Conservation (phyloP, 768 basidiomycete species). For the Hortiboletus campestris region DNA sequence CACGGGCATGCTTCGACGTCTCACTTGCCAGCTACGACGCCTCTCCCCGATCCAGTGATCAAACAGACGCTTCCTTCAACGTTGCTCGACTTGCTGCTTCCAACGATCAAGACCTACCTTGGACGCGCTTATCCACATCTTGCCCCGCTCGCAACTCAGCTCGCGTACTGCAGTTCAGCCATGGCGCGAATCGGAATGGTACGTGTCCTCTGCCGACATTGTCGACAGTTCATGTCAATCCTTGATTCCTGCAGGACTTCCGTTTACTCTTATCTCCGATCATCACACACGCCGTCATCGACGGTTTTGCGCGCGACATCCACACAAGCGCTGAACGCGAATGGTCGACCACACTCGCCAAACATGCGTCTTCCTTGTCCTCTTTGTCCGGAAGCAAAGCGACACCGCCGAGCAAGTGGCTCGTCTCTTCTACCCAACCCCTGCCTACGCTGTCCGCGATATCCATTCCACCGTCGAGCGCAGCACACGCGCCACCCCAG, state of each 20-base stretch:
- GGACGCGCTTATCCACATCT: conserved; percentile 57
- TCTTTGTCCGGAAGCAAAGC: conserved; percentile 11
- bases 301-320: conserved; percentile 50
- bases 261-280: conserved; percentile 62
- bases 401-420: conserved; percentile 48
- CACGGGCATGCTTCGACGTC: conserved; percentile 18
- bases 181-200: conserved; percentile 89
- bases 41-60: conserved; percentile 29
- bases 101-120: conserved; percentile 60
- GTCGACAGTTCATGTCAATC: neutral
- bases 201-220: conserved; percentile 2
- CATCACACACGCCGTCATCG: conserved; percentile 61
- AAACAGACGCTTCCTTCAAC: conserved; percentile 30
- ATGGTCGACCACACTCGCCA: conserved; percentile 35
- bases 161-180: conserved; percentile 90
- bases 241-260: conserved; percentile 50
- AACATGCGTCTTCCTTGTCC: conserved; percentile 2
- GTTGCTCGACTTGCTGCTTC: conserved; percentile 53
- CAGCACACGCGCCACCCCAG: conserved; percentile 67
- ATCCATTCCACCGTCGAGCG: conserved; percentile 21
- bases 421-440: conserved; percentile 41
- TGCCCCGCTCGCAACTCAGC: conserved; percentile 88
- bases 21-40: conserved; percentile 16
- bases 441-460: conserved; percentile 27
- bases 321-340: conserved; percentile 27